Percentiles rank a stretch among this genome's conserved stretches.
Evolutionary conservation across 108 stramenopile species (phyloP).

Genomic region (Parietichytrium sp.): DNA sequence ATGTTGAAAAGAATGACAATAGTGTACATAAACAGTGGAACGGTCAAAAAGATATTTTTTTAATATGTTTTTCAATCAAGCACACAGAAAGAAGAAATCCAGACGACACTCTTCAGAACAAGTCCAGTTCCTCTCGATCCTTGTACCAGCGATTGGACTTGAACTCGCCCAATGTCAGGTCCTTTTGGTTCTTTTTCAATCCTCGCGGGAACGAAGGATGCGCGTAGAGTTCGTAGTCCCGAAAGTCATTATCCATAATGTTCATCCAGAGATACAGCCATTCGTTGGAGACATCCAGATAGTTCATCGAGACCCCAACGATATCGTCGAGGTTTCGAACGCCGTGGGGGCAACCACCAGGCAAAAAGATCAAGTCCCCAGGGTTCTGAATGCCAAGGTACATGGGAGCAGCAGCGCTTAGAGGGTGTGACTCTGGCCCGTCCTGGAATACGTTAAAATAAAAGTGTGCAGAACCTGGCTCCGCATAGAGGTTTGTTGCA

Average conservation of each 20-base stretch:
- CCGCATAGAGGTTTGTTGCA: neutral
- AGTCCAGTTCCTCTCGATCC: neutral
- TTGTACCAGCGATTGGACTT: slow-evolving; percentile 22
- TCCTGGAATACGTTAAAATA: neutral
- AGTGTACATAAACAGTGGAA: too few species aligned
- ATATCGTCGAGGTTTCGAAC: slow-evolving; percentile 22
- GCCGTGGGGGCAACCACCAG: slow-evolving; percentile 28
- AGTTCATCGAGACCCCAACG: slow-evolving; percentile 39
- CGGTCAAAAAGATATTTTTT: neutral
- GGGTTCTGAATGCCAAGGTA: neutral
- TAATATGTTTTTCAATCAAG: neutral
- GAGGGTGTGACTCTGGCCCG: neutral
- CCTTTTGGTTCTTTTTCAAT: neutral
- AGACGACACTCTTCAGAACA: neutral
- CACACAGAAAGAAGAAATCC: neutral
- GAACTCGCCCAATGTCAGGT: slow-evolving; percentile 20
- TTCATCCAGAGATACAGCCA: slow-evolving; percentile 37
- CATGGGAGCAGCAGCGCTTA: neutral
- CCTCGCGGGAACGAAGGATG: neutral
- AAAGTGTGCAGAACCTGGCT: neutral
- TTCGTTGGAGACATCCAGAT: slow-evolving; percentile 39
- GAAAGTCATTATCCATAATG: neutral
- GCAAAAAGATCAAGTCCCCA: slow-evolving; percentile 34
- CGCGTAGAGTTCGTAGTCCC: slow-evolving; percentile 13
- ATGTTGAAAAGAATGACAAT: too few species aligned